Conservation (phyloP, 176 grass and related monocot genomes). For the Themeda triandra region DNA sequence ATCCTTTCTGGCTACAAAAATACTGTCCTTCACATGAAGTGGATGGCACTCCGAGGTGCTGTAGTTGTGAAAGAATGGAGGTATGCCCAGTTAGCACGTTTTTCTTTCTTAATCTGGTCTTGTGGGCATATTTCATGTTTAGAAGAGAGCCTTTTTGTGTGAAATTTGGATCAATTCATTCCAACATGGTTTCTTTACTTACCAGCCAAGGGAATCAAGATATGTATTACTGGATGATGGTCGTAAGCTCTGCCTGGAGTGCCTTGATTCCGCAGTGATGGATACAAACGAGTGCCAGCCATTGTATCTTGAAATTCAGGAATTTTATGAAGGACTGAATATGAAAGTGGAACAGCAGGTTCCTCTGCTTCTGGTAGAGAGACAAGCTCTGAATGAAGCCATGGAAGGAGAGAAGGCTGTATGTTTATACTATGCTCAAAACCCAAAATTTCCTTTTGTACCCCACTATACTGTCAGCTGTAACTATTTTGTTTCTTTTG, state of each 20-base stretch:
- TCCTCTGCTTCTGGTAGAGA: constrained; percentile 92
- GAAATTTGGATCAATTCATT: constrained; percentile 21
- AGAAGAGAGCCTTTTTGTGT: background rate
- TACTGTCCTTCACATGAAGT: constrained; percentile 96
- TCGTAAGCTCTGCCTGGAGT: constrained; percentile 88
- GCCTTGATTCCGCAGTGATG: constrained; percentile 88
- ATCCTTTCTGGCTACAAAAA: constrained; percentile 97
- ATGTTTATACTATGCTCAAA: constrained; percentile 31
- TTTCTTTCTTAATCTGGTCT: constrained; percentile 1
- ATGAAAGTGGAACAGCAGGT: constrained; percentile 97
- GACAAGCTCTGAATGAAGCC: constrained; percentile 95
- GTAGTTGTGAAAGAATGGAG: constrained; percentile 98
- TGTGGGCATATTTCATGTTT: background rate
- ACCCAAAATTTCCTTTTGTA: background rate
- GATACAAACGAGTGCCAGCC: constrained; percentile 87
- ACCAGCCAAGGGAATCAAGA: constrained; percentile 81
- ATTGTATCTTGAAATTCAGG: constrained; percentile 80
- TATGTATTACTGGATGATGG: constrained; percentile 86
- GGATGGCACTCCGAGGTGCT: constrained; percentile 92
- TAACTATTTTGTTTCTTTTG: constrained; percentile 30
- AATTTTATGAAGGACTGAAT: constrained; percentile 94
- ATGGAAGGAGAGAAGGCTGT: constrained; percentile 97
- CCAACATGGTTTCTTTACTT: constrained; percentile 36
- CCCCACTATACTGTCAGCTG: background rate
- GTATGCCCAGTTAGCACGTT: constrained; percentile 35